phyloP scores from a whole-genome alignment of 768 basidiomycete species.

The Russula griseocarnosa region DNA sequence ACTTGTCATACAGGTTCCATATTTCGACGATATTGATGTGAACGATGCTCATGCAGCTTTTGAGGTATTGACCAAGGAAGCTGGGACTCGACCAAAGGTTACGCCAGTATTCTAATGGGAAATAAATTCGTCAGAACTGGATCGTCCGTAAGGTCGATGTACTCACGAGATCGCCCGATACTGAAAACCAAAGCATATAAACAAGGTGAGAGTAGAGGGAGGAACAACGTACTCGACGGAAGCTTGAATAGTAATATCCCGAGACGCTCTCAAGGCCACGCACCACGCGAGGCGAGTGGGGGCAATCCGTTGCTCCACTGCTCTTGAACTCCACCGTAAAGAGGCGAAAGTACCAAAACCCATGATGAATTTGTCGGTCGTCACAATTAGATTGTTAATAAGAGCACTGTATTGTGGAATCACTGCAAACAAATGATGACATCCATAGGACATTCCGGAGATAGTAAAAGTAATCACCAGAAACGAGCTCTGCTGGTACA shows the following conservation, averaged over 20 bases:
- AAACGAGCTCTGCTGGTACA: no score
- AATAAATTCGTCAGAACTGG: neutral
- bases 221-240: constrained; percentile 5
- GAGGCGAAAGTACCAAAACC: neutral
- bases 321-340: neutral
- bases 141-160: neutral
- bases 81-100: neutral
- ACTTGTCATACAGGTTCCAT: constrained; percentile 5
- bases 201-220: neutral
- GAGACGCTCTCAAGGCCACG: neutral
- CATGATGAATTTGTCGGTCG: no score
- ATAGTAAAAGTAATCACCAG: no score
- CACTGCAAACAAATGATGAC: no score
- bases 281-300: constrained; percentile 6
- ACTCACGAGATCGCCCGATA: constrained; percentile 2
- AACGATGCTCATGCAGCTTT: constrained; percentile 43
- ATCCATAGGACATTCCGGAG: no score
- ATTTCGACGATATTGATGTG: neutral
- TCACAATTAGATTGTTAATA: no score
- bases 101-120: constrained; percentile 5
- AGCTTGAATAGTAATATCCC: constrained; percentile 1
- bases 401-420: neutral
- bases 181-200: neutral
- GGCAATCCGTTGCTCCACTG: neutral
- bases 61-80: constrained; percentile 53